These are phyloP conservation scores for Aspergillus ochraceoroseus DNA, from an alignment of 2,329 filamentous ascomycete genomes.

Conservation along the genomic window DNA sequence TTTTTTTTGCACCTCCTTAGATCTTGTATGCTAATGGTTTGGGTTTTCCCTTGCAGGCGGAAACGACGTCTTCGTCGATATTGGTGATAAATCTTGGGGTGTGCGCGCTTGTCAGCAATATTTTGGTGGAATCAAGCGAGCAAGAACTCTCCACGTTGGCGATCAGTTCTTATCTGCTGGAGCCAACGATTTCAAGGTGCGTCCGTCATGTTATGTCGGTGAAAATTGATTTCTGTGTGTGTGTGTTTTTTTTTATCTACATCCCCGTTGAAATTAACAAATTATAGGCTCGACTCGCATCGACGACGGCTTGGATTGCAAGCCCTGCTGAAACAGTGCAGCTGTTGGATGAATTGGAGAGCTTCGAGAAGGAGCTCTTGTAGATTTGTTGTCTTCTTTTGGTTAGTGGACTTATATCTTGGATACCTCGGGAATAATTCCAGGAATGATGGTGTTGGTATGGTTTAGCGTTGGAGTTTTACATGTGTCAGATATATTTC, in stretches of 20 bases:
- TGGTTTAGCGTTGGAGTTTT: too few species aligned
- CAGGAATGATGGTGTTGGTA: too few species aligned
- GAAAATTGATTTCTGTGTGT: too few species aligned
- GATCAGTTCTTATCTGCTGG: conserved; percentile 94
- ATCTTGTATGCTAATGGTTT: neutral
- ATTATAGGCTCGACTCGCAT: conserved; percentile 67
- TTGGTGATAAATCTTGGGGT: conserved; percentile 96
- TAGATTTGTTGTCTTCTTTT: neutral
- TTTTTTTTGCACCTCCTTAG: neutral
- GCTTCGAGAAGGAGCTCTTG: conserved; percentile 18
- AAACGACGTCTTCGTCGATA: conserved; percentile 96
- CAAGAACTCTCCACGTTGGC: conserved; percentile 85
- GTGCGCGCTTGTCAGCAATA: conserved; percentile 88
- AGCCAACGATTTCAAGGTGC: conserved; percentile 97
- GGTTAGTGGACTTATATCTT: too few species aligned
- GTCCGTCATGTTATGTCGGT: too few species aligned
- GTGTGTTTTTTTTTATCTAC: conserved; percentile 22
- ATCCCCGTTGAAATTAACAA: neutral
- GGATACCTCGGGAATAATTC: too few species aligned
- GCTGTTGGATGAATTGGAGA: conserved; percentile 74
- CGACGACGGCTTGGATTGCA: conserved; percentile 95
- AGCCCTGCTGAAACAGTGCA: conserved; percentile 86
- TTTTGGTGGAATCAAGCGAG: conserved; percentile 70
- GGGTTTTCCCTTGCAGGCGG: conserved; percentile 51
- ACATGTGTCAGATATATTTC: too few species aligned